Conservation (phyloP, 805 yeast species). For the Kodamaea laetipori region DNA sequence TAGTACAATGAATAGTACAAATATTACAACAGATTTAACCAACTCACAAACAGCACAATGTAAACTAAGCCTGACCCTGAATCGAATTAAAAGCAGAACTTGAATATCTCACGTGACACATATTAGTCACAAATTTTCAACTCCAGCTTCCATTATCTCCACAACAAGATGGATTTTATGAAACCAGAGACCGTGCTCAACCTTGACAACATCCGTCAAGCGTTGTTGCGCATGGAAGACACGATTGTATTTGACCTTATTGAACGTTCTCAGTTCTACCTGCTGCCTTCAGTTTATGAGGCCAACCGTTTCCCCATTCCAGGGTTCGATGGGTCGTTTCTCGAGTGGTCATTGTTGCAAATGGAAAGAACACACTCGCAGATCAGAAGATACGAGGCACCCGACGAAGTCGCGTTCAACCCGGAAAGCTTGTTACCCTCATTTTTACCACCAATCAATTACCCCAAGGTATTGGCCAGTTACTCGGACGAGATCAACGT, state of each 20-base stretch:
- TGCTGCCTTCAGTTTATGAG: slow-evolving; percentile 74
- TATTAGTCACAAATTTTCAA: slow-evolving; percentile 8
- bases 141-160: background rate
- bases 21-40: no score
- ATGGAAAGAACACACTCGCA: slow-evolving; percentile 68
- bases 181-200: slow-evolving; percentile 81
- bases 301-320: slow-evolving; percentile 57
- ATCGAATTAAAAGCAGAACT: no score
- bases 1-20: no score
- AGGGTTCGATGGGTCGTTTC: slow-evolving; percentile 72
- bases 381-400: slow-evolving; percentile 87
- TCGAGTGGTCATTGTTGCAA: slow-evolving; percentile 83
- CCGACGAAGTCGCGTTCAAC: slow-evolving; percentile 91
- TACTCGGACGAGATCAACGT: slow-evolving; percentile 76
- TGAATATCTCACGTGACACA: background rate
- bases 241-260: slow-evolving; percentile 90
- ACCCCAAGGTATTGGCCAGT: slow-evolving; percentile 76
- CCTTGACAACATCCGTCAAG: slow-evolving; percentile 78
- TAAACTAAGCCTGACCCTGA: no score
- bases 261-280: slow-evolving; percentile 86
- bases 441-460: slow-evolving; percentile 75
- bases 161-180: slow-evolving; percentile 71
- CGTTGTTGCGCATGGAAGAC: slow-evolving; percentile 92
- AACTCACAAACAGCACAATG: no score
- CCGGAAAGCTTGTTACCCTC: slow-evolving; percentile 67